Percentiles rank a stretch among this genome's conserved stretches.
Conservation (phyloP, 768 basidiomycete genomes). For the Leucosporidium scottii region DNA sequence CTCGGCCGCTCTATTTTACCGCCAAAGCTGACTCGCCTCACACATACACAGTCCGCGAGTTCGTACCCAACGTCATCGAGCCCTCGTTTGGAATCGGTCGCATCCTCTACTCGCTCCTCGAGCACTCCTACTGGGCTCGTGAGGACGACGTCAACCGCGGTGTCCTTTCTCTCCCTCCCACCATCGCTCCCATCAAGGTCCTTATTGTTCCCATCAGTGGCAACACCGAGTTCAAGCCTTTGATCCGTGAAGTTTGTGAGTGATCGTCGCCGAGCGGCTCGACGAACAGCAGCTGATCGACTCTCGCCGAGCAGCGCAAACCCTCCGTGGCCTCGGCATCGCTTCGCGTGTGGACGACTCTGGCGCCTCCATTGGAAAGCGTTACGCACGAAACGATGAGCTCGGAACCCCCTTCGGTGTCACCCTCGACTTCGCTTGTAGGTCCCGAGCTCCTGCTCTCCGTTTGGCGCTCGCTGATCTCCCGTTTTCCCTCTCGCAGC, state of each 20-base stretch:
- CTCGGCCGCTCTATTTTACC: not conserved
- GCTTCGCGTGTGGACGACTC: slow-evolving; percentile 95
- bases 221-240: slow-evolving; percentile 71
- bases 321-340: slow-evolving; percentile 79
- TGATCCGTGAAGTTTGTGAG: slow-evolving; percentile 85
- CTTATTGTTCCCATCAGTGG: slow-evolving; percentile 90
- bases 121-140: slow-evolving; percentile 92
- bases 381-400: slow-evolving; percentile 96
- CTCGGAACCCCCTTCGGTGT: slow-evolving; percentile 95
- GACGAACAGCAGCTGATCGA: not conserved
- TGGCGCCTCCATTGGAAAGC: slow-evolving; percentile 87
- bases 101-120: slow-evolving; percentile 84
- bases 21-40: slow-evolving; percentile 8
- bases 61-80: slow-evolving; percentile 94
- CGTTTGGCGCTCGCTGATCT: not conserved
- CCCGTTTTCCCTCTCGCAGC: slow-evolving; percentile 49
- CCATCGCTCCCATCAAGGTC: slow-evolving; percentile 92
- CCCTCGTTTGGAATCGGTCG: slow-evolving; percentile 97
- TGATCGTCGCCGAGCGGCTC: not conserved
- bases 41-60: slow-evolving; percentile 76
- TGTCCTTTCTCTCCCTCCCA: slow-evolving; percentile 79
- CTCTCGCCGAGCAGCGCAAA: slow-evolving; percentile 54
- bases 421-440: slow-evolving; percentile 90
- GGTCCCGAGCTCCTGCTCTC: slow-evolving; percentile 38
- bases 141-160: slow-evolving; percentile 85